Conservation (phyloP, 2,329 filamentous ascomycete genomes). For the Hymenoscyphus salicellus region DNA sequence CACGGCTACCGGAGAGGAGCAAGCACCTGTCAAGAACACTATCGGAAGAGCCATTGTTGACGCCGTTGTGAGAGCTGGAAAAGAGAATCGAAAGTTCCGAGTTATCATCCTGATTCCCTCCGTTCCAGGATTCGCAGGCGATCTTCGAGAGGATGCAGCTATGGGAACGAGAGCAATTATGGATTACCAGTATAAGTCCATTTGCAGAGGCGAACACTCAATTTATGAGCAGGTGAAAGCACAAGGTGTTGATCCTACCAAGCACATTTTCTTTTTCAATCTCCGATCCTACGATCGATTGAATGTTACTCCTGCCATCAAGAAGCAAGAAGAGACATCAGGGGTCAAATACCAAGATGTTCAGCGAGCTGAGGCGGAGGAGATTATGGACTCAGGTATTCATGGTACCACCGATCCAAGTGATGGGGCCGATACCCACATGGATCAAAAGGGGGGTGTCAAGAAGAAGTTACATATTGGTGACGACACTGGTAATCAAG, state of each 20-base stretch:
- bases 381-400: constrained; percentile 75
- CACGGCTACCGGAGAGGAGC: constrained; percentile 86
- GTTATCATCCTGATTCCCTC: constrained; percentile 89
- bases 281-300: constrained; percentile 88
- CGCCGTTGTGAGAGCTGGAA: constrained; percentile 74
- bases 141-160: constrained; percentile 78
- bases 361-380: constrained; percentile 82
- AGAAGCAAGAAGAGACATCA: constrained; percentile 73
- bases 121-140: constrained; percentile 90
- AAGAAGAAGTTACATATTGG: constrained; percentile 35
- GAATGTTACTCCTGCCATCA: constrained; percentile 73
- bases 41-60: constrained; percentile 90
- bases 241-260: constrained; percentile 69
- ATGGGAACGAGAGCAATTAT: constrained; percentile 90
- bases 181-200: constrained; percentile 96
- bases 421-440: constrained; percentile 44
- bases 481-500: constrained; percentile 37
- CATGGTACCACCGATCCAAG: constrained; percentile 53
- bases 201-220: constrained; percentile 84
- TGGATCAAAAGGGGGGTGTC: constrained; percentile 42
- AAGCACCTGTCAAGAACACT: constrained; percentile 80
- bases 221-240: constrained; percentile 77
- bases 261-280: constrained; percentile 94
- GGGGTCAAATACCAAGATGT: constrained; percentile 83
- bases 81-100: constrained; percentile 82